Evolutionary conservation across 805 yeast genomes (phyloP).

Genomic region (Zygoascus ofunaensis): DNA sequence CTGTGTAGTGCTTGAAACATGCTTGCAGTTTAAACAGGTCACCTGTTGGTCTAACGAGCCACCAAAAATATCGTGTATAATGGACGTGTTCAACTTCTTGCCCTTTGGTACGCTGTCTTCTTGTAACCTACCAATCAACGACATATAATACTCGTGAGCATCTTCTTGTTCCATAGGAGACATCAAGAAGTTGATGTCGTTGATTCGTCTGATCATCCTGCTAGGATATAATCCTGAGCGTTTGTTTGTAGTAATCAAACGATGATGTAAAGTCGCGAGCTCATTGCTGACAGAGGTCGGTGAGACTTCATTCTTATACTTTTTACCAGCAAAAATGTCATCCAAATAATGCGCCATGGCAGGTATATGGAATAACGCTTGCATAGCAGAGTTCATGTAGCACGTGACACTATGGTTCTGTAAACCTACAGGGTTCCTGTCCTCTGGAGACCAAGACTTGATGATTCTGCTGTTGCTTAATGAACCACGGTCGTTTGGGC

Average conservation of each 20-base stretch:
- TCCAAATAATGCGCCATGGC: constrained; percentile 76
- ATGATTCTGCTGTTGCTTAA: constrained; percentile 36
- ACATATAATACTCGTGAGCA: constrained; percentile 95
- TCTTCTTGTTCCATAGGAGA: constrained; percentile 97
- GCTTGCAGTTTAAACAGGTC: constrained; percentile 73
- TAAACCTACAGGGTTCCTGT: constrained; percentile 55
- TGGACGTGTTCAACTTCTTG: constrained; percentile 67
- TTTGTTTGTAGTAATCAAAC: constrained; percentile 24
- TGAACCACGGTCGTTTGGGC: constrained; percentile 52
- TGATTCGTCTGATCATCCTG: constrained; percentile 57
- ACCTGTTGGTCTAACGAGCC: constrained; percentile 81
- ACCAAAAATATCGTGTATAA: constrained; percentile 88
- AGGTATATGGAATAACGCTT: constrained; percentile 82
- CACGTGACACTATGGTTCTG: constrained; percentile 93
- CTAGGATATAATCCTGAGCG: constrained; percentile 57
- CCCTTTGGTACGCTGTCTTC: constrained; percentile 92
- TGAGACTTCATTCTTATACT: constrained; percentile 28
- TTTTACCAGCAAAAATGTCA: constrained; percentile 47
- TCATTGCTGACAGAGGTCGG: constrained; percentile 23
- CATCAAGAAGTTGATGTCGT: constrained; percentile 92
- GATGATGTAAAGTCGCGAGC: constrained; percentile 23
- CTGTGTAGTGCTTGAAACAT: constrained; percentile 78
- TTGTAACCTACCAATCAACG: constrained; percentile 75
- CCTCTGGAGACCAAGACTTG: constrained; percentile 49
- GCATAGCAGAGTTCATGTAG: constrained; percentile 92